These are phyloP conservation scores for Trametes cingulata DNA, from an alignment of 768 basidiomycete species.

Conservation along the genomic window DNA sequence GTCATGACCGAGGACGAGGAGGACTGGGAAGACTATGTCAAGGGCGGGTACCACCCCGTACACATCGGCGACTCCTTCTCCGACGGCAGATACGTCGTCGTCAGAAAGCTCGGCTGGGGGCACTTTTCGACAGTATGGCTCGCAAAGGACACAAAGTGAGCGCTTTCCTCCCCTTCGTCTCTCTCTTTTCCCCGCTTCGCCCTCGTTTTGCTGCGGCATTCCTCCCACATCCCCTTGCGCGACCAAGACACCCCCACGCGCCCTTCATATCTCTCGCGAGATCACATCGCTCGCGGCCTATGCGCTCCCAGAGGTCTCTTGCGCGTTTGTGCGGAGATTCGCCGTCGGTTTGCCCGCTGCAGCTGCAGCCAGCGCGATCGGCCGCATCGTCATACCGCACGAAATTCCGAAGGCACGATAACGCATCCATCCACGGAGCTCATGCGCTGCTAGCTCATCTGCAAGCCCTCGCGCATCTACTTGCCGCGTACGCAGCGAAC, in stretches of 20 bases:
- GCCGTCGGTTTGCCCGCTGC: slow-evolving; percentile 7
- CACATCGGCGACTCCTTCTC: slow-evolving; percentile 92
- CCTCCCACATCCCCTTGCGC: neutral
- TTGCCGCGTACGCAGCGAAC: no score
- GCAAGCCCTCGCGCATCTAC: neutral
- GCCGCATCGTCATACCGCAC: neutral
- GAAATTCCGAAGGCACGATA: neutral
- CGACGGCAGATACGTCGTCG: slow-evolving; percentile 84
- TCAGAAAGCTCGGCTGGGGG: slow-evolving; percentile 94
- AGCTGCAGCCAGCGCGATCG: neutral
- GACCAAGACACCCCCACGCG: neutral
- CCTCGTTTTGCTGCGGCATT: slow-evolving; percentile 12
- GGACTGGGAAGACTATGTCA: slow-evolving; percentile 83
- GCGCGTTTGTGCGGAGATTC: neutral
- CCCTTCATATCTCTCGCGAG: neutral
- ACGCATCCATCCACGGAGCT: neutral
- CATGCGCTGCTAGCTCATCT: neutral
- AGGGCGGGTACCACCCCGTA: slow-evolving; percentile 86
- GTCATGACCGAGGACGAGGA: slow-evolving; percentile 92
- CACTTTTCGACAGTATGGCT: slow-evolving; percentile 96
- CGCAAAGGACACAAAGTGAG: slow-evolving; percentile 78
- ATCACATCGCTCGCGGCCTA: neutral
- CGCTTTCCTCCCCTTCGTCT: slow-evolving; percentile 19
- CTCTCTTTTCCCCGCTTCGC: neutral
- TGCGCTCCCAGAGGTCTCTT: neutral